phyloP scores from a whole-genome alignment of 306 rosid species.

The Prunus padus region DNA sequence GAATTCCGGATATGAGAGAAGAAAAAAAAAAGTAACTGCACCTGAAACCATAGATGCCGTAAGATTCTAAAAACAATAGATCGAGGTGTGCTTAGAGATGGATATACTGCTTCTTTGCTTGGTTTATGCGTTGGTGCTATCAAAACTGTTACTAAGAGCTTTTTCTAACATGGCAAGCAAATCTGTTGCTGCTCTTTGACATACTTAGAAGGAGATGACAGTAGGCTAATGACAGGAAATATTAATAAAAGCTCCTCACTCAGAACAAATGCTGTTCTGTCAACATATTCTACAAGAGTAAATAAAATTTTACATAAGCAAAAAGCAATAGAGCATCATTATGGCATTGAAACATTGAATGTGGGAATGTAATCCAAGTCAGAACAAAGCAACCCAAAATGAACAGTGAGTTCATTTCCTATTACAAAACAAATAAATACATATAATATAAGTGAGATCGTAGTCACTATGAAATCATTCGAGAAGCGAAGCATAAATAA shows the following conservation, averaged over 20 bases:
- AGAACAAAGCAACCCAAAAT: background rate
- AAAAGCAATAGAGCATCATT: background rate
- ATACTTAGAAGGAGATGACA: constrained; percentile 86
- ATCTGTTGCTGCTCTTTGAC: constrained; percentile 72
- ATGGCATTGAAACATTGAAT: constrained; percentile 18
- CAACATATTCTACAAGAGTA: constrained; percentile 52
- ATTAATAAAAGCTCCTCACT: constrained; percentile 77
- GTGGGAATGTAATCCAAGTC: background rate
- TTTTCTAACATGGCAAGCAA: constrained; percentile 65
- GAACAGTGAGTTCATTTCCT: background rate
- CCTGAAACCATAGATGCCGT: constrained; percentile 76
- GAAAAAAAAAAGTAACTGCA: constrained; percentile 22
- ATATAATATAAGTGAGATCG: background rate
- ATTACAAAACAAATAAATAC: background rate
- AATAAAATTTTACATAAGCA: constrained; percentile 11
- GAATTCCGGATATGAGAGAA: background rate
- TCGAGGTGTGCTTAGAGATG: constrained; percentile 66
- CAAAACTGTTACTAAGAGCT: constrained; percentile 46
- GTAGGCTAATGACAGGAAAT: constrained; percentile 74
- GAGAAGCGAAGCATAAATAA: constrained; percentile 7
- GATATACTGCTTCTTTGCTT: constrained; percentile 38
- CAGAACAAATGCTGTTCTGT: constrained; percentile 33
- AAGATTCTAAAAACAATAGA: constrained; percentile 56
- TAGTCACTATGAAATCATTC: constrained; percentile 1
- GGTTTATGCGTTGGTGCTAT: constrained; percentile 37